These are phyloP conservation scores for Metschnikowia aberdeeniae DNA, from an alignment of 805 yeast genomes.

Conservation along the genomic window DNA sequence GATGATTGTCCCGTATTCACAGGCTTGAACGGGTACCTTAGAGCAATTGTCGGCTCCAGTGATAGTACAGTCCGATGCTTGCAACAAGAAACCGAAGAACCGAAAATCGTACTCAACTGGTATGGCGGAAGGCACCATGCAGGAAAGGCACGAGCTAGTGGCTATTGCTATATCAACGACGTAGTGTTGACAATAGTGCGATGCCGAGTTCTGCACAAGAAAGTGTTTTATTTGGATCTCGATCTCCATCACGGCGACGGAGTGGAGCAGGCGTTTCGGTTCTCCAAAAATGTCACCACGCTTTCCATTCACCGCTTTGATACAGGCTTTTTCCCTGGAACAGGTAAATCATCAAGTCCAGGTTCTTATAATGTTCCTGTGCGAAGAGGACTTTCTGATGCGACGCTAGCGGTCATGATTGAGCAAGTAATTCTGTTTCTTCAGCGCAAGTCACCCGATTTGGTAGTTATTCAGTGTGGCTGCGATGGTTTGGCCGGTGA, in stretches of 20 bases:
- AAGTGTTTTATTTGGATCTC: slow-evolving; percentile 60
- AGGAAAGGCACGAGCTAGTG: slow-evolving; percentile 50
- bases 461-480: slow-evolving; percentile 64
- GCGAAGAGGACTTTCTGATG: slow-evolving; percentile 52
- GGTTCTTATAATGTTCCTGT: slow-evolving; percentile 51
- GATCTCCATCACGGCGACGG: slow-evolving; percentile 85
- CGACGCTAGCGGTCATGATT: slow-evolving; percentile 34
- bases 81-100: slow-evolving; percentile 22
- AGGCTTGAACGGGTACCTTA: slow-evolving; percentile 46
- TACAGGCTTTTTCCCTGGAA: slow-evolving; percentile 69
- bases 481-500: slow-evolving; percentile 72
- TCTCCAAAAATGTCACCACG: slow-evolving; percentile 52
- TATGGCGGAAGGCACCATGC: slow-evolving; percentile 80
- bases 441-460: slow-evolving; percentile 41
- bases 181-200: slow-evolving; percentile 53
- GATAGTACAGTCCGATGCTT: slow-evolving; percentile 39
- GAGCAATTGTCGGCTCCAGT: slow-evolving; percentile 53
- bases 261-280: slow-evolving; percentile 60
- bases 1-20: slow-evolving; percentile 68
- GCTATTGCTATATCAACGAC: slow-evolving; percentile 74
- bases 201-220: slow-evolving; percentile 44
- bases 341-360: slow-evolving; percentile 46
- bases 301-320: slow-evolving; percentile 63
- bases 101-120: slow-evolving; percentile 54
- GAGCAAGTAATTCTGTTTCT: slow-evolving; percentile 44